Conservation (phyloP, 176 grass and related monocot species). For the Alloteropsis semialata region DNA sequence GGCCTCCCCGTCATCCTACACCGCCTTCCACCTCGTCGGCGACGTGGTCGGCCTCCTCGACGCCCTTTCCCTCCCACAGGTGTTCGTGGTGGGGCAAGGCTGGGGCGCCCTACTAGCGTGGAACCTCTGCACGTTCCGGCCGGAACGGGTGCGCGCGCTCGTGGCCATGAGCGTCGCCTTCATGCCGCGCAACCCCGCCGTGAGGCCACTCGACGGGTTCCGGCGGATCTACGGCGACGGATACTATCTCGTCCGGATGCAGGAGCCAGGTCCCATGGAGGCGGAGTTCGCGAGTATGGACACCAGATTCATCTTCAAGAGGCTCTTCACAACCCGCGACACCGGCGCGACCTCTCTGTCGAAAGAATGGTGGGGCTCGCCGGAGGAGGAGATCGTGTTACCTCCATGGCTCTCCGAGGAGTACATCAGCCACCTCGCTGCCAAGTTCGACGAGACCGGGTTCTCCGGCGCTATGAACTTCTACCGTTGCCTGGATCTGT, state of each 20-base stretch:
- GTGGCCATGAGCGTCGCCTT: slow-evolving; percentile 49
- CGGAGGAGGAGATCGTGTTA: slow-evolving; percentile 25
- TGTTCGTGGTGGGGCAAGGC: slow-evolving; percentile 51
- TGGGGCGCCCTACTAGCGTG: slow-evolving; percentile 49
- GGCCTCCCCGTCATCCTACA: slow-evolving; percentile 24
- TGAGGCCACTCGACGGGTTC: slow-evolving; percentile 30
- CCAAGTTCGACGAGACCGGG: slow-evolving; percentile 50
- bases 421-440: slow-evolving; percentile 36
- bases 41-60: slow-evolving; percentile 42
- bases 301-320: slow-evolving; percentile 32
- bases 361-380: slow-evolving; percentile 28
- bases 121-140: slow-evolving; percentile 38
- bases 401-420: slow-evolving; percentile 55
- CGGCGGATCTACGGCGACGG: slow-evolving; percentile 32
- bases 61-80: slow-evolving; percentile 22
- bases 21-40: slow-evolving; percentile 41
- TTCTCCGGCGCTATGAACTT: slow-evolving; percentile 54
- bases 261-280: slow-evolving; percentile 49
- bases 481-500: slow-evolving; percentile 63
- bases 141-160: slow-evolving; percentile 41
- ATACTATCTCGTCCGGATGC: slow-evolving; percentile 48
- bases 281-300: slow-evolving; percentile 49
- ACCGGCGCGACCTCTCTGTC: slow-evolving; percentile 26
- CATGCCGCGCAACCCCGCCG: slow-evolving; percentile 33
- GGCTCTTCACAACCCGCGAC: slow-evolving; percentile 33